phyloP scores from a whole-genome alignment of 352 stramenopile species.

The Pythium diclinum region DNA sequence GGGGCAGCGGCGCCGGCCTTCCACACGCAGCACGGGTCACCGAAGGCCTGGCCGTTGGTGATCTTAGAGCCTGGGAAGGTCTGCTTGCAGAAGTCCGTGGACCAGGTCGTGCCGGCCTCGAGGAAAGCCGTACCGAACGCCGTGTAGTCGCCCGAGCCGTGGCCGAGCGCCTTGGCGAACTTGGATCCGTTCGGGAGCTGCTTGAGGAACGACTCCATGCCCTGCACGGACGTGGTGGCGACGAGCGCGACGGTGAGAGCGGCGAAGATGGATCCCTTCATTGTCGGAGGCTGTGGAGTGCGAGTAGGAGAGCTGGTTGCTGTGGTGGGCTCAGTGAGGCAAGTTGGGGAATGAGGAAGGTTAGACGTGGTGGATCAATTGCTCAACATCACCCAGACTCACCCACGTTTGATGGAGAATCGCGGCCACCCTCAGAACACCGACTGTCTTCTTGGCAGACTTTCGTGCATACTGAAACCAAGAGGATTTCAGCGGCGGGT shows the following conservation, averaged over 20 bases:
- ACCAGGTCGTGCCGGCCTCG: slow-evolving; percentile 32
- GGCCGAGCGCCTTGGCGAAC: slow-evolving; percentile 18
- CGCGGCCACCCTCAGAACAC: too few species aligned
- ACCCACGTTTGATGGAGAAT: too few species aligned
- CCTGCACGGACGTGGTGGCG: slow-evolving; percentile 72
- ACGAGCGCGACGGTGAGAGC: slow-evolving; percentile 50
- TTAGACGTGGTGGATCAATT: background rate
- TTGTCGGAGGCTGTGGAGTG: background rate
- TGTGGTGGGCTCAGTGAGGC: background rate
- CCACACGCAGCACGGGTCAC: slow-evolving; percentile 53
- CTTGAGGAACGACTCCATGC: slow-evolving; percentile 31
- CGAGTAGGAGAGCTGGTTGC: background rate
- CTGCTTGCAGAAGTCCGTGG: slow-evolving; percentile 30
- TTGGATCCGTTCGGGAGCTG: slow-evolving; percentile 24
- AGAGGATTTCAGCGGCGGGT: too few species aligned
- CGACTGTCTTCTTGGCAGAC: too few species aligned
- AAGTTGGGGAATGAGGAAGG: slow-evolving; percentile 16
- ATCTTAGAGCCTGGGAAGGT: slow-evolving; percentile 36
- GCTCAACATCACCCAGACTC: too few species aligned
- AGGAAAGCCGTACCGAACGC: slow-evolving; percentile 33
- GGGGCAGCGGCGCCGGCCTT: slow-evolving; percentile 19
- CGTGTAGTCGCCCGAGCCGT: slow-evolving; percentile 12
- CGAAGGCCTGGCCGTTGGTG: slow-evolving; percentile 57
- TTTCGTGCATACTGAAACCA: too few species aligned
- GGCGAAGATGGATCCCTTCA: slow-evolving; percentile 21